phyloP scores from a whole-genome alignment of 2,329 filamentous ascomycete genomes.

The Exophiala xenobiotica region DNA sequence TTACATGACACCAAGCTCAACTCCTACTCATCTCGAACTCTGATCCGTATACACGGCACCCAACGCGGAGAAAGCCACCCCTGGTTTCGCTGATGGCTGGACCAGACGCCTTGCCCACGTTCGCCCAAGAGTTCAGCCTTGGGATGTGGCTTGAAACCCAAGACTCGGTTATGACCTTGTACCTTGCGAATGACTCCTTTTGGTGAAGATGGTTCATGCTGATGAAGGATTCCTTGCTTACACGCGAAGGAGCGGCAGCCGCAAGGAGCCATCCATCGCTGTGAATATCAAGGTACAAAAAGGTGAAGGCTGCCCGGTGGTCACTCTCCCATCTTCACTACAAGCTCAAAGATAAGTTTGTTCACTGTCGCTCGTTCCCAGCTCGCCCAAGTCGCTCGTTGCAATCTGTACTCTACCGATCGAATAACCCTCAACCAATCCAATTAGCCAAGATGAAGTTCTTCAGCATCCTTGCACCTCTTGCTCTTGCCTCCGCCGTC shows the following conservation, averaged over 20 bases:
- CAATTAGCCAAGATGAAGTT: conserved; percentile 18
- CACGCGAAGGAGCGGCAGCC: too few relatives aligned
- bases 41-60: too few relatives aligned
- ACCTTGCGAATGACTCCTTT: background rate
- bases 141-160: background rate
- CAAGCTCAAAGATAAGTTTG: too few relatives aligned
- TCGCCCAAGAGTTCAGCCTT: background rate
- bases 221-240: too few relatives aligned
- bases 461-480: conserved; percentile 9
- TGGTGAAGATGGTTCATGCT: background rate
- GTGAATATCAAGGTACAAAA: too few relatives aligned
- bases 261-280: too few relatives aligned
- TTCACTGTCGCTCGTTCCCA: conserved; percentile 4
- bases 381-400: background rate
- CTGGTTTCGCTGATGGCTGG: too few relatives aligned
- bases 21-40: background rate
- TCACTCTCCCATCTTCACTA: too few relatives aligned
- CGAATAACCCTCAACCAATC: conserved; percentile 3
- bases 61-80: too few relatives aligned
- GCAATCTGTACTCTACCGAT: too few relatives aligned
- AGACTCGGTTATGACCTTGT: background rate
- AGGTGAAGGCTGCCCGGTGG: too few relatives aligned
- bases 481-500: conserved; percentile 12
- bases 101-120: too few relatives aligned
- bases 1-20: background rate